Evolutionary conservation across 1,284 basidiomycete genomes (phyloP).

Genomic region (Irpex lacteus): DNA sequence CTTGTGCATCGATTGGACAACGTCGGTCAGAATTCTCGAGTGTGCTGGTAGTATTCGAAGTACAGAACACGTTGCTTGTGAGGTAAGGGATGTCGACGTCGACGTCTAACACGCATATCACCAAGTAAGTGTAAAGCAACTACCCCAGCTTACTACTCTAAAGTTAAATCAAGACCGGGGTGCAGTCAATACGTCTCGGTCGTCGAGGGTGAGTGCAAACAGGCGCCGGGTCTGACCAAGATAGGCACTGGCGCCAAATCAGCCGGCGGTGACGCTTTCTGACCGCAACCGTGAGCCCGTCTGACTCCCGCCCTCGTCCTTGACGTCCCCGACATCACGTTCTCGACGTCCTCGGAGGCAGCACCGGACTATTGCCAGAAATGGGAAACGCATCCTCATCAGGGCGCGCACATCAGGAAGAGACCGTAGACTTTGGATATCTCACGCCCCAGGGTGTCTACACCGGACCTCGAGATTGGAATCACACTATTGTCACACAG

Average conservation of each 20-base stretch:
- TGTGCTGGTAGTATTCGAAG: too few relatives aligned
- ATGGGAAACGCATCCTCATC: slow-evolving; percentile 83
- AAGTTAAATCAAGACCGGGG: too few relatives aligned
- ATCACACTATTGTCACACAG: slow-evolving; percentile 81
- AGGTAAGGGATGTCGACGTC: too few relatives aligned
- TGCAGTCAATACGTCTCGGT: too few relatives aligned
- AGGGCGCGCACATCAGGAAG: slow-evolving; percentile 67
- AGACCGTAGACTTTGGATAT: slow-evolving; percentile 79
- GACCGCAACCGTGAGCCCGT: neutral
- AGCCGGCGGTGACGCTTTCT: slow-evolving; percentile 7
- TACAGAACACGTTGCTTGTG: too few relatives aligned
- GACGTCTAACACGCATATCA: too few relatives aligned
- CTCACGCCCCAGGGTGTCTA: slow-evolving; percentile 90
- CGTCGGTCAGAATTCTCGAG: neutral
- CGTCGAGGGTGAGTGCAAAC: too few relatives aligned
- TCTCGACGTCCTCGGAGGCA: neutral
- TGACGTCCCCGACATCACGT: slow-evolving; percentile 3
- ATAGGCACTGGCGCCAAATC: neutral
- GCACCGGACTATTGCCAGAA: slow-evolving; percentile 49
- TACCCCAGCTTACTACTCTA: too few relatives aligned
- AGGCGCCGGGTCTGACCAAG: neutral
- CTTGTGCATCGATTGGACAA: neutral
- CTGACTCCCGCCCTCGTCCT: slow-evolving; percentile 8
- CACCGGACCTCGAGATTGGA: slow-evolving; percentile 87
- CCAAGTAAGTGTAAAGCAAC: too few relatives aligned